phyloP scores from a whole-genome alignment of 192 early-diverging fungal genomes.

The Podila minutissima region DNA sequence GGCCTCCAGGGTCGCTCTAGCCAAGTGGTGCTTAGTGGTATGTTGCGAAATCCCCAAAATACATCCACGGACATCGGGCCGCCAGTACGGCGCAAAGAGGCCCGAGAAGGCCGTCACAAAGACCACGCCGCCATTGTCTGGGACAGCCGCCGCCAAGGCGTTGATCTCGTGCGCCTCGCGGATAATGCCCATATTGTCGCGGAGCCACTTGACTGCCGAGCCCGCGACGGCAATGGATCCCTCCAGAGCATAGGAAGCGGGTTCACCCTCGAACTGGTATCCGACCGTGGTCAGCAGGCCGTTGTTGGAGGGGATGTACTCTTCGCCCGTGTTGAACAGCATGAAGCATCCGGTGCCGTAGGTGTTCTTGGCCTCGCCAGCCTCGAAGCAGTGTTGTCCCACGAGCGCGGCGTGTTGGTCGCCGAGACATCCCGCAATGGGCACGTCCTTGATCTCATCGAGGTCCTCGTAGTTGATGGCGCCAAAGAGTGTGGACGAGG shows the following conservation, averaged over 20 bases:
- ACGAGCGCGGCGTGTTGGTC: conserved; percentile 97
- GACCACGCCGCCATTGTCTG: conserved; percentile 88
- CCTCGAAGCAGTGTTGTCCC: conserved; percentile 90
- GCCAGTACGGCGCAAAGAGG: conserved; percentile 95
- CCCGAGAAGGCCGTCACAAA: conserved; percentile 97
- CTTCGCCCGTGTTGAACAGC: conserved; percentile 90
- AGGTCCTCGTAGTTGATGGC: conserved; percentile 21
- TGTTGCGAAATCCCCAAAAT: conserved; percentile 92
- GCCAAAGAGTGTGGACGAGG: conserved; percentile 86
- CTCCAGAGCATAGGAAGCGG: conserved; percentile 87
- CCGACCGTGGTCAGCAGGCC: conserved; percentile 92
- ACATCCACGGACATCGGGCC: conserved; percentile 87
- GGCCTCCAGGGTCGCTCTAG: conserved; percentile 89
- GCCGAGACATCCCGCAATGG: conserved; percentile 90
- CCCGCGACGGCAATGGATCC: conserved; percentile 93
- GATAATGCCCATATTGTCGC: conserved; percentile 88
- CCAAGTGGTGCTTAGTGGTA: conserved; percentile 85
- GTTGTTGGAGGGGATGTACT: conserved; percentile 78
- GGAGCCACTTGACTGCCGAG: conserved; percentile 90
- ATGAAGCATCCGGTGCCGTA: conserved; percentile 98
- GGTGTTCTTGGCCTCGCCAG: conserved; percentile 94
- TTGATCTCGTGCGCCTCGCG: conserved; percentile 78
- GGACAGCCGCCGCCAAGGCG: conserved; percentile 69
- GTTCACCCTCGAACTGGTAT: conserved; percentile 83
- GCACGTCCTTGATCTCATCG: conserved; percentile 73